These are phyloP conservation scores for Pleurotus pulmonarius DNA, from an alignment of 768 basidiomycete species.

Conservation along the genomic window DNA sequence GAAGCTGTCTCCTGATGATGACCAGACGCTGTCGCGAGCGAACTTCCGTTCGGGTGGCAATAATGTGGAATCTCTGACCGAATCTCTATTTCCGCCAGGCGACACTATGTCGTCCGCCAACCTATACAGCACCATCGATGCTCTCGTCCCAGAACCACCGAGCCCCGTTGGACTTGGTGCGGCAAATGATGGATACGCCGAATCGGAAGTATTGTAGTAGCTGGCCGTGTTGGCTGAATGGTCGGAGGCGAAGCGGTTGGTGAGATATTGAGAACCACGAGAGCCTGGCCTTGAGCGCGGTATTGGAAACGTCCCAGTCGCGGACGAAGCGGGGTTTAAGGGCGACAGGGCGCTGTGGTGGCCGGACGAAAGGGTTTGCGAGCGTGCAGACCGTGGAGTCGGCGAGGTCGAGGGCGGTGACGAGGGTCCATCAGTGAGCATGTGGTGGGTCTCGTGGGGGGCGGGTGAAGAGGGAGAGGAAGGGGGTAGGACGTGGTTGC, in stretches of 20 bases:
- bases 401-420: conserved; percentile 24
- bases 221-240: conserved; percentile 20
- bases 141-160: conserved; percentile 25
- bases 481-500: conserved; percentile 3
- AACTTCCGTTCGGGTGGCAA: conserved; percentile 14
- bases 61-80: conserved; percentile 20
- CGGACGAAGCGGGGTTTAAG: conserved; percentile 39
- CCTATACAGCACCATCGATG: conserved; percentile 68
- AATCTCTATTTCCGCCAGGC: conserved; percentile 25
- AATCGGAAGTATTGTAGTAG: conserved; percentile 2
- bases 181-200: not conserved
- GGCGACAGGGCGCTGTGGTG: conserved; percentile 48
- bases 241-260: conserved; percentile 37
- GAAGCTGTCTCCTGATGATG: conserved; percentile 36
- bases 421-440: conserved; percentile 14
- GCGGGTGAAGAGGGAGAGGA: conserved; percentile 12
- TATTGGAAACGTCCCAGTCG: conserved; percentile 13
- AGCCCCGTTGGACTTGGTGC: not conserved
- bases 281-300: conserved; percentile 35
- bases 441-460: conserved; percentile 12
- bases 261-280: conserved; percentile 35
- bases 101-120: conserved; percentile 37
- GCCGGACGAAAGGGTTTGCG: conserved; percentile 18
- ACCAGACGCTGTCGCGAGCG: conserved; percentile 25
- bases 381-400: conserved; percentile 12